Evolutionary conservation across 2,329 filamentous ascomycete genomes (phyloP), one percentile per base, ranked within the genome.

Genomic region (Claviceps pusilla): DNA sequence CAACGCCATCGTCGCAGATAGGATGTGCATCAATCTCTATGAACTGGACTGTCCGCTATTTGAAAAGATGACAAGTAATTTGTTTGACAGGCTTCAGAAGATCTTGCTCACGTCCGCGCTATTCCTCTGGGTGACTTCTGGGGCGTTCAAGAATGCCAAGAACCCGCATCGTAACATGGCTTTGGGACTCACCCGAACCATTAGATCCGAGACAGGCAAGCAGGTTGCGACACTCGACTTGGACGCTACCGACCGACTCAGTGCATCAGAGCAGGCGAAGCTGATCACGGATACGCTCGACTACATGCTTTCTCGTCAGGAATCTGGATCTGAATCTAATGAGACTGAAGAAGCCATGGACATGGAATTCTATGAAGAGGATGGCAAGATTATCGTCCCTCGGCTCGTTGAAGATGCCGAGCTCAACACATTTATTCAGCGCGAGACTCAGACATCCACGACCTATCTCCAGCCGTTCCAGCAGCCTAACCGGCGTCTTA

Each of bases 161-260:
- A 67, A 64, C 56, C 72, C 67, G 3, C 65, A 71, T 48, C 61
- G 68, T 51, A 74, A 73, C 60, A 71, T 77, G 65, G 64, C 74
- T 0, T 67, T 69, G 9, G 74, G 74, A 35, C 63, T 76, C 3
- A 68, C 71, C 55, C 67, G 74, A 37, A 71, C 69, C 1, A 65
- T 76, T 28, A 72, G 74, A 1, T 75, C 74, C 1, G 74, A 76
- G 58, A 69, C 71, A 1, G 66, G 68, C 29, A 69, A 74, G 50
- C 66, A 66, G 12, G 71, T 73, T 16, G 71, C 71, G 1, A 74
- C 70, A 1, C 63, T 77, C 0, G 74, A 76, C 50, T 62, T 77
- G 1, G 71, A 76, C 33, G 51, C 51, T 47, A 39, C 68, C 68
- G 4, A 57, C 61, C 9, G 64, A 12, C 55, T 33, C 29, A 29